phyloP scores from a whole-genome alignment of 2,329 filamentous ascomycete genomes.

The Trichoderma gracile region DNA sequence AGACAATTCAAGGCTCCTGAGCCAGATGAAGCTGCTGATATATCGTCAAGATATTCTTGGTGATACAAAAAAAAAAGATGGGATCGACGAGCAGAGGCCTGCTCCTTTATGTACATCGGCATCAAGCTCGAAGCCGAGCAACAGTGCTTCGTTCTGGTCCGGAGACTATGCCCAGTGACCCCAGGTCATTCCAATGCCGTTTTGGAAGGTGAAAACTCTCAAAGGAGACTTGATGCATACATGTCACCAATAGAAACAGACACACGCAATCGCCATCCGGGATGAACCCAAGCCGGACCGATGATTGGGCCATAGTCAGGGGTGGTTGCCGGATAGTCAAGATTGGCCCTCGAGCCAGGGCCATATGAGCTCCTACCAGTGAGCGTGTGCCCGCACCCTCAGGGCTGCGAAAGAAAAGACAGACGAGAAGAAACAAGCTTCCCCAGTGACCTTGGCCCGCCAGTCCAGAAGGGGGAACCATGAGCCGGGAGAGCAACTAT shows the following conservation, averaged over 20 bases:
- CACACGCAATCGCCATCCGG: slow-evolving; percentile 20
- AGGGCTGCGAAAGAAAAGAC: background rate
- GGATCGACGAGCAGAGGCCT: background rate
- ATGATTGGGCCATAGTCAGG: slow-evolving; percentile 16
- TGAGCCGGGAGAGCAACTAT: slow-evolving; percentile 6
- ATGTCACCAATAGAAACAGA: slow-evolving; percentile 17
- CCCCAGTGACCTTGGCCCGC: slow-evolving; percentile 20
- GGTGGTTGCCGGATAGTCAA: background rate
- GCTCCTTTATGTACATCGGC: slow-evolving; percentile 20
- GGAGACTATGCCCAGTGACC: slow-evolving; percentile 13
- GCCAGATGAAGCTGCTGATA: slow-evolving; percentile 14
- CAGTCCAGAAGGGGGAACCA: slow-evolving; percentile 21
- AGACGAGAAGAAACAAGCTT: slow-evolving; percentile 10
- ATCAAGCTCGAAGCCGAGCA: background rate
- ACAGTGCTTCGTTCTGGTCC: background rate
- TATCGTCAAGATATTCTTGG: slow-evolving; percentile 24
- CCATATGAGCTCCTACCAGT: slow-evolving; percentile 8
- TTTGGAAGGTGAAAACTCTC: slow-evolving; percentile 25
- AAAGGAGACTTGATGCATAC: background rate
- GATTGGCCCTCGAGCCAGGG: slow-evolving; percentile 8
- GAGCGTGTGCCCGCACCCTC: slow-evolving; percentile 5
- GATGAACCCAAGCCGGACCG: slow-evolving; percentile 13
- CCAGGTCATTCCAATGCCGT: slow-evolving; percentile 25
- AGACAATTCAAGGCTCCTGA: slow-evolving; percentile 22
- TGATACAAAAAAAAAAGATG: slow-evolving; percentile 9